phyloP scores from a whole-genome alignment of 768 basidiomycete genomes.

The Suillus decipiens region DNA sequence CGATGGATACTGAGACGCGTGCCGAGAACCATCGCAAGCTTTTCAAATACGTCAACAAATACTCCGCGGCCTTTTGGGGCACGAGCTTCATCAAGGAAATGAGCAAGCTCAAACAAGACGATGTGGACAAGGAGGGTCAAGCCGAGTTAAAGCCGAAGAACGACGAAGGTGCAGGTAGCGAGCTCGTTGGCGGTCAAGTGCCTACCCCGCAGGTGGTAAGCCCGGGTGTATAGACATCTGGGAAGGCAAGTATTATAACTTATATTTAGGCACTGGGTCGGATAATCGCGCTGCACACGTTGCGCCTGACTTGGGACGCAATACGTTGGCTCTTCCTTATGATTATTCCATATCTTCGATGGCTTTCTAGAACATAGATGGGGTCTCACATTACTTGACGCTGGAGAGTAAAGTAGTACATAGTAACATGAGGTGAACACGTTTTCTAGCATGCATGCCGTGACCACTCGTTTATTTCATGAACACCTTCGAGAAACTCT shows the following conservation, averaged over 20 bases:
- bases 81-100: conserved; percentile 88
- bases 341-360: conserved; percentile 40
- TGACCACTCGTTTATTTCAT: neutral
- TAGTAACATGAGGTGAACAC: conserved; percentile 3
- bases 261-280: conserved; percentile 29
- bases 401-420: conserved; percentile 5
- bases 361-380: conserved; percentile 31
- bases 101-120: conserved; percentile 54
- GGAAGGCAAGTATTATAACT: conserved; percentile 31
- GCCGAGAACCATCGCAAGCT: conserved; percentile 94
- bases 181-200: conserved; percentile 41
- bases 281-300: conserved; percentile 27
- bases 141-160: conserved; percentile 35
- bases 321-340: conserved; percentile 40
- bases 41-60: conserved; percentile 96
- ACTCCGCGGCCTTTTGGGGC: conserved; percentile 92
- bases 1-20: conserved; percentile 79
- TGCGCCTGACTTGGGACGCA: conserved; percentile 20
- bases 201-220: conserved; percentile 37
- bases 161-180: conserved; percentile 39
- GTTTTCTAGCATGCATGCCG: neutral
- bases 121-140: conserved; percentile 36
- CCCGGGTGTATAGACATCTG: conserved; percentile 32
- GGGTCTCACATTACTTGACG: conserved; percentile 13
- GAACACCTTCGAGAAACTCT: neutral